These are phyloP conservation scores for Paratinospora sagittata DNA, from an alignment of 164 flowering plant species.

Conservation along the genomic window DNA sequence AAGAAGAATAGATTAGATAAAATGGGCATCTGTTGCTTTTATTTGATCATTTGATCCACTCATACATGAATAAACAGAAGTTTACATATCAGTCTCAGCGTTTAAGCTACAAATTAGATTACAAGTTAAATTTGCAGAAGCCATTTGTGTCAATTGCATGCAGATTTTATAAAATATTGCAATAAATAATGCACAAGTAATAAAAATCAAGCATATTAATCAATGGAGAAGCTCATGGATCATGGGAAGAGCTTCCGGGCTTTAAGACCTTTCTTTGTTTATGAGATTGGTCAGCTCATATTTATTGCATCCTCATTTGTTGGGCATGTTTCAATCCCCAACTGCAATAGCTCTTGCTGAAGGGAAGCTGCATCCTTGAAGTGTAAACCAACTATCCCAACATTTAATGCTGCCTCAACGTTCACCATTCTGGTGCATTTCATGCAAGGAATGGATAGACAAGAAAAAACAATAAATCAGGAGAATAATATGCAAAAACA, in stretches of 20 bases:
- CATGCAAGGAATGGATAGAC: slow-evolving; percentile 8
- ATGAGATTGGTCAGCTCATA: slow-evolving; percentile 12
- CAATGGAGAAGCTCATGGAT: slow-evolving; percentile 1
- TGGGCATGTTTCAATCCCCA: slow-evolving; percentile 36
- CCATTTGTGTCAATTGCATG: neutral
- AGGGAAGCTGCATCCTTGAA: slow-evolving; percentile 56
- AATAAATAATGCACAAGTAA: neutral
- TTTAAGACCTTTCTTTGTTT: slow-evolving; percentile 11
- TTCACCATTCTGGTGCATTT: slow-evolving; percentile 41
- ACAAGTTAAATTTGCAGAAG: neutral
- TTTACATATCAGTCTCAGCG: neutral
- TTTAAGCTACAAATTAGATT: neutral
- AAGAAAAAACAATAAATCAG: neutral
- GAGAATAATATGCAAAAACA: neutral
- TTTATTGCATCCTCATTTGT: slow-evolving; percentile 6
- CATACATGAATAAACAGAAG: neutral
- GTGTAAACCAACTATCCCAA: slow-evolving; percentile 64
- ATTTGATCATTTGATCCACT: neutral
- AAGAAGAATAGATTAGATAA: neutral
- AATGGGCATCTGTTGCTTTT: neutral
- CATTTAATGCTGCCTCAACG: slow-evolving; percentile 61
- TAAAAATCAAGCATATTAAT: slow-evolving; percentile 2
- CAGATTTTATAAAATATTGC: neutral
- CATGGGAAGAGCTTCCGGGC: neutral
- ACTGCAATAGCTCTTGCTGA: slow-evolving; percentile 39